Base-by-base conservation (phyloP, 31 red algal species). In the Porphyra umbilicalis region DNA sequence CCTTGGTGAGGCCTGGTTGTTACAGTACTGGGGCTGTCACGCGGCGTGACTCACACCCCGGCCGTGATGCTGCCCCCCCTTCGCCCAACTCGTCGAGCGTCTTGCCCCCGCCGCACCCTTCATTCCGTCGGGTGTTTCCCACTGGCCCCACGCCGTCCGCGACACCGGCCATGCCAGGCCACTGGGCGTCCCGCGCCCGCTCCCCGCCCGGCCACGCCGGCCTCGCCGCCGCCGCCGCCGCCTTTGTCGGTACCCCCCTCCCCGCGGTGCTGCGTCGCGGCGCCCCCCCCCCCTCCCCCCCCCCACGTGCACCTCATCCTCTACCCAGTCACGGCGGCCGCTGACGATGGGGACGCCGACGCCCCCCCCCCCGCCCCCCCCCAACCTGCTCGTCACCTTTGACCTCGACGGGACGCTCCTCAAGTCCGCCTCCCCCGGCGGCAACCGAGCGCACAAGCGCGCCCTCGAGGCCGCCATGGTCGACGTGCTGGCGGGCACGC, bases 391-490 rank as follows among this genome's bases (percentile, higher is more conserved):
- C 6, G 84, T 94, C 31, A 94, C 92, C 6, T 94, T 79, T 79
- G 92, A 94, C 80, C 85, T 94, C 36, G 92, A 94, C 83, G 92
- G 92, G 74, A 94, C 92, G 8, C 80, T 94, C 33, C 85, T 94
- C 5, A 34, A 79, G 34, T 36, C 89, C 10, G 57, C 78, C 6
- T 81, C 81, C 29, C 76, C 88, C 25, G 40, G 37, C n/a, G 83
- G 85, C 15, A 94, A 94, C 75, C 37, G 38, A 31, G 92, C 88
- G 36, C 92, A 94, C 79, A 89, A 94, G 79, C 42, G 34, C 1
- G 84, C 92, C 40, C 82, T 94, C 35, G 83, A 94, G 44, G 76
- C 82, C 4, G 86, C 92, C 34, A 86, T 94, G 25, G 29, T 77
- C 20, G 39, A 81, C 35, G 83, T 85, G 75, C 84, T 84, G 44